Percentiles rank a stretch among this genome's conserved stretches.
Evolutionary conservation across 768 basidiomycete genomes (phyloP).

Genomic region (Kwoniella dejecticola): DNA sequence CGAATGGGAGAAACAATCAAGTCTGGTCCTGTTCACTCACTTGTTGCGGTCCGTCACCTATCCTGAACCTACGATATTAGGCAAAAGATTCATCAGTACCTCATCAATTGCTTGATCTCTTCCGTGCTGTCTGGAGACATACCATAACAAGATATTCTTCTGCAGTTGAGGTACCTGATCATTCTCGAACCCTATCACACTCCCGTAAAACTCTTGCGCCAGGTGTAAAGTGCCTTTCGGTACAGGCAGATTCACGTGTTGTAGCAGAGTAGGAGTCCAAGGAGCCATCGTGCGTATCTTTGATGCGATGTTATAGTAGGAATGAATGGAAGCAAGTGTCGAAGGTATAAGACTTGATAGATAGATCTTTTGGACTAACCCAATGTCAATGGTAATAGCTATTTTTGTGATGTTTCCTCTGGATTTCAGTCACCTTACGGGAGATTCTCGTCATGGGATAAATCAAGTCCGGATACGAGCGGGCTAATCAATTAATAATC

Average conservation of each 20-base stretch:
- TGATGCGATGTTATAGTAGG: not conserved
- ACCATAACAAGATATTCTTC: slow-evolving; percentile 44
- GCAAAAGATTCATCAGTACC: no score
- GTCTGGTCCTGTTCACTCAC: no score
- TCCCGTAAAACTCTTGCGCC: slow-evolving; percentile 50
- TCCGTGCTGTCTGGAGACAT: no score
- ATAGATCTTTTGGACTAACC: no score
- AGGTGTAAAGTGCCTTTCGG: slow-evolving; percentile 44
- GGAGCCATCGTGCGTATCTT: slow-evolving; percentile 5
- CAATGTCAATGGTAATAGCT: no score
- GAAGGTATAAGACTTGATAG: no score
- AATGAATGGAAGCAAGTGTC: not conserved
- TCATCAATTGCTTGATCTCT: no score
- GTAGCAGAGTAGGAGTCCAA: slow-evolving; percentile 36
- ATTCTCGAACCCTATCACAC: slow-evolving; percentile 43
- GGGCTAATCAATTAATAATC: not conserved
- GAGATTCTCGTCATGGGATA: slow-evolving; percentile 1
- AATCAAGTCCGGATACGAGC: not conserved
- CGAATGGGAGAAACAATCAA: no score
- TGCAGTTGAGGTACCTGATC: slow-evolving; percentile 47
- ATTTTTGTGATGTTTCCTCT: not conserved
- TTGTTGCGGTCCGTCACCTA: slow-evolving; percentile 47
- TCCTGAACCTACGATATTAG: slow-evolving; percentile 34
- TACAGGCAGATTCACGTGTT: slow-evolving; percentile 52
- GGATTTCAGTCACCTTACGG: not conserved